Evolutionary conservation across 2,329 filamentous ascomycete genomes (phyloP), one percentile per base, ranked within the genome.

Genomic region (Aspergillus piperis): DNA sequence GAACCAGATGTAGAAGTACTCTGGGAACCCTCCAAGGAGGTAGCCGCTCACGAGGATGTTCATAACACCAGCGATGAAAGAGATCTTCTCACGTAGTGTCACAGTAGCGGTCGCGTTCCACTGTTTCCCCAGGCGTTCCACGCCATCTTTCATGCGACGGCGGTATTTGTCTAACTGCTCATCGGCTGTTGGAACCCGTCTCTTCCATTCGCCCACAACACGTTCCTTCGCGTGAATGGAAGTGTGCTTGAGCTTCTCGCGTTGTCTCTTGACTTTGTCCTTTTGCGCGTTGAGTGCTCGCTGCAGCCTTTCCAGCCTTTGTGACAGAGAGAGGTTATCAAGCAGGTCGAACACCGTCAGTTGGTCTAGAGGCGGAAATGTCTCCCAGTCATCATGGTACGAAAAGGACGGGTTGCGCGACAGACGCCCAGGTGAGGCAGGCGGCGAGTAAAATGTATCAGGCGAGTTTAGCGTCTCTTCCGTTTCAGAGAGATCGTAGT

Each of bases 1-100:
- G 76, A 96, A 99, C 95, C 95, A 99, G 66, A 90, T 80, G 68
- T 96, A 94, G 76, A 98, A 96, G 75, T 87, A 89, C 68, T 96
- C 83, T 0, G 95, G 92, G 68, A 84, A 89, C 30, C 87, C 92
- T 62, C 95, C 95, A 56, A 99, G 90, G 50, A 99, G 81, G 75
- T 96, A 98, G 60, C 94, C 95, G 66, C 92, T 96, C 73, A 98
- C 88, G 78, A 99, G 96, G 75, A 99, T 95, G 78, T 99, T 99
- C 80, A 97, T 86, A 67, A 97, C 93, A 70, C 92, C 95, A 62
- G 88, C 94, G 64, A 99, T 97, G 77, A 99, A 99, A 5, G 94
- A 93, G 52, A 96, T 82, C 83, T 99, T 99, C 80, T 99, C 95
- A 60, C 93, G 88, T 53, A 91, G 78, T 1, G 92, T 97, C 68